These are phyloP conservation scores for Bruguiera gymnorhiza DNA, from an alignment of 345 rosid species.

Conservation along the genomic window DNA sequence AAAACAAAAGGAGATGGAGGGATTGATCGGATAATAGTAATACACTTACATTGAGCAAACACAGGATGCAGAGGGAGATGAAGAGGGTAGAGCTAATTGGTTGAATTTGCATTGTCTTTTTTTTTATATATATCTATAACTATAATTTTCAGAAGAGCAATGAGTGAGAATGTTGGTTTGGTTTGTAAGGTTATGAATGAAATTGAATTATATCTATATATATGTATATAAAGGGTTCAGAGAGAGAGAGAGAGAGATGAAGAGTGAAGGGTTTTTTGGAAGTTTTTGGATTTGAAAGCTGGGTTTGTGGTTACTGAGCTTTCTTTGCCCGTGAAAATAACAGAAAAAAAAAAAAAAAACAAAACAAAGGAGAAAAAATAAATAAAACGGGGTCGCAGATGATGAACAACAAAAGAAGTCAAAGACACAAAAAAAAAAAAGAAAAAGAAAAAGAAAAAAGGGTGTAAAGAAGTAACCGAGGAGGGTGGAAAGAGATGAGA, in stretches of 20 bases:
- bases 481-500: not conserved
- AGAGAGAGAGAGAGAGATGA: not conserved
- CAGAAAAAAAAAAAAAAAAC: too few relatives aligned
- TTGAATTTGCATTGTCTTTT: slow-evolving; percentile 11
- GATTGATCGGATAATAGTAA: too few relatives aligned
- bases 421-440: too few relatives aligned
- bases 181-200: not conserved
- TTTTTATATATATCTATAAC: too few relatives aligned
- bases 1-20: not conserved
- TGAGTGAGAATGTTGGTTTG: slow-evolving; percentile 15
- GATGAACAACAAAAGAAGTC: too few relatives aligned
- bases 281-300: not conserved
- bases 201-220: not conserved
- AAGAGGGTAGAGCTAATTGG: not conserved
- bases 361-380: too few relatives aligned
- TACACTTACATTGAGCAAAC: slow-evolving; percentile 18
- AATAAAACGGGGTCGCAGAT: too few relatives aligned
- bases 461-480: not conserved
- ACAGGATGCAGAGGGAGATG: slow-evolving; percentile 8
- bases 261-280: too few relatives aligned
- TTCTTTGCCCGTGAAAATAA: too few relatives aligned
- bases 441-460: not conserved
- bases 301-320: not conserved
- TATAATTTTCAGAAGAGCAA: too few relatives aligned
- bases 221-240: not conserved